These are phyloP conservation scores for Tuber melanosporum DNA, from an alignment of 495 filamentous ascomycete genomes.

Conservation along the genomic window DNA sequence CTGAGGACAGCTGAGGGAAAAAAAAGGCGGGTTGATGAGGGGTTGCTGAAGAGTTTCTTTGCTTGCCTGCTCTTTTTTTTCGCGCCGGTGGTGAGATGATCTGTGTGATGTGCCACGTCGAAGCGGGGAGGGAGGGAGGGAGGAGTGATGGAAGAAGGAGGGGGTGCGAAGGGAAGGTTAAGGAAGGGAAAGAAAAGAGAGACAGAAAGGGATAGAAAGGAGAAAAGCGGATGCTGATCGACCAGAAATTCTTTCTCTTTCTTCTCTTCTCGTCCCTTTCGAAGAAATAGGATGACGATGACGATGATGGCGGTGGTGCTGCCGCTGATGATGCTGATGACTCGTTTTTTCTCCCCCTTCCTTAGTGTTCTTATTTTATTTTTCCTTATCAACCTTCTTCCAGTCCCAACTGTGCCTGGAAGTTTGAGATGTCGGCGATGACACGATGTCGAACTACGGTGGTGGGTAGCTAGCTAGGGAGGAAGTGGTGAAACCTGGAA, in stretches of 20 bases:
- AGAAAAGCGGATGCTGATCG: background rate
- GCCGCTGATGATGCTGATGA: background rate
- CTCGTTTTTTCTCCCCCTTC: background rate
- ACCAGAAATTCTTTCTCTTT: background rate
- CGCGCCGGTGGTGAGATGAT: slow-evolving; percentile 24
- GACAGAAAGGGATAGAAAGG: background rate
- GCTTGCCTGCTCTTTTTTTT: background rate
- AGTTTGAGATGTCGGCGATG: slow-evolving; percentile 5
- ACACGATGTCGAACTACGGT: background rate
- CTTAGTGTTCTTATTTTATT: background rate
- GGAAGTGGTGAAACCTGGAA: background rate
- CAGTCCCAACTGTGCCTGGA: background rate
- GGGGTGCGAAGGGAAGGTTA: slow-evolving; percentile 21
- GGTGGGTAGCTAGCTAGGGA: background rate
- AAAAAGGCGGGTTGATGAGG: slow-evolving; percentile 5
- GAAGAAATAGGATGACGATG: background rate
- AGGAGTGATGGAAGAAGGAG: slow-evolving; percentile 5
- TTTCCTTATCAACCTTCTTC: background rate
- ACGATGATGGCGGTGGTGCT: background rate
- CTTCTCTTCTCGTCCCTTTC: background rate
- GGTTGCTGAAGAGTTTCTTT: background rate
- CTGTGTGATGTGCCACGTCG: slow-evolving; percentile 39
- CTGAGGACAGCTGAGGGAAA: background rate
- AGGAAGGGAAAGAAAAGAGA: slow-evolving; percentile 1
- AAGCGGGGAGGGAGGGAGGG: slow-evolving; percentile 16